Conservation (phyloP, 192 early-diverging fungal genomes). For the Oehlia diaphana region DNA sequence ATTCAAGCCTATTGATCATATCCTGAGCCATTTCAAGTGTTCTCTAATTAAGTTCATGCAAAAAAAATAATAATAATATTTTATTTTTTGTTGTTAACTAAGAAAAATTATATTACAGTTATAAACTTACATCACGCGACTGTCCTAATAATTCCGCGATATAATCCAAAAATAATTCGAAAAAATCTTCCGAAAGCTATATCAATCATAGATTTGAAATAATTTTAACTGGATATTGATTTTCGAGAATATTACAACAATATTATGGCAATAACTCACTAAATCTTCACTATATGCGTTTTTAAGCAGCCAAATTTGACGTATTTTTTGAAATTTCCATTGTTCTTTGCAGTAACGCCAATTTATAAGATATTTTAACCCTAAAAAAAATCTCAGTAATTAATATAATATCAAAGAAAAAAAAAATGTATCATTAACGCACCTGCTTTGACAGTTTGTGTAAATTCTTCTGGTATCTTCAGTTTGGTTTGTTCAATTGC, state of each 20-base stretch:
- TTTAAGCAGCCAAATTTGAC: conserved; percentile 42
- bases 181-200: conserved; percentile 34
- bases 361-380: conserved; percentile 35
- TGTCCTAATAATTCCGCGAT: conserved; percentile 40
- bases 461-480: background rate
- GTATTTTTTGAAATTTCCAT: conserved; percentile 47
- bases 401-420: background rate
- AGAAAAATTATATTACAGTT: background rate
- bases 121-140: conserved; percentile 37
- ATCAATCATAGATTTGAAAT: background rate
- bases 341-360: conserved; percentile 35
- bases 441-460: background rate
- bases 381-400: conserved; percentile 15
- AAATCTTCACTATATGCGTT: conserved; percentile 35
- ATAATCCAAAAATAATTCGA: conserved; percentile 40
- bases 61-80: background rate
- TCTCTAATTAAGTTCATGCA: background rate
- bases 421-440: background rate
- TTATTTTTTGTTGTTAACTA: background rate
- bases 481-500: background rate
- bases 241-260: no score
- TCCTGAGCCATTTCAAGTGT: conserved; percentile 1
- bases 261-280: background rate
- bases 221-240: no score
- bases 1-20: background rate